These are phyloP conservation scores for Dissophora globulifera DNA, from an alignment of 192 early-diverging fungal species.

Conservation along the genomic window DNA sequence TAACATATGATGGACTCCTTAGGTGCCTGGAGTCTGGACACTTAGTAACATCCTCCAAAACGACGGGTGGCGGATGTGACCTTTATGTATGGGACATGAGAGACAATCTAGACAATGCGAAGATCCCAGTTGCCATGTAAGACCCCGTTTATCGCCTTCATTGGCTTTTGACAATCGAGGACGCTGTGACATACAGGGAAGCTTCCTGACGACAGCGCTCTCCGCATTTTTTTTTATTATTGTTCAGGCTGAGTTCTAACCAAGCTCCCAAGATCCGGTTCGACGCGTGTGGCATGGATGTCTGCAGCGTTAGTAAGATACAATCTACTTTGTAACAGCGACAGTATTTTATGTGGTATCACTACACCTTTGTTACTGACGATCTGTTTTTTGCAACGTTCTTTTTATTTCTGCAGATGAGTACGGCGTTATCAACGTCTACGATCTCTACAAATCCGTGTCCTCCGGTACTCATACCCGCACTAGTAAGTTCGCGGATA, in stretches of 20 bases:
- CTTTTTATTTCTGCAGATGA: background rate
- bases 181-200: too few species aligned
- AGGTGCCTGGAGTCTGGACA: constrained; percentile 45
- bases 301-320: constrained; percentile 32
- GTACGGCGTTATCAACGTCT: constrained; percentile 7
- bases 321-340: too few species aligned
- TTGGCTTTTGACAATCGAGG: too few species aligned
- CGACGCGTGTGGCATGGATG: constrained; percentile 23
- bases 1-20: background rate
- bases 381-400: background rate
- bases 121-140: constrained; percentile 18
- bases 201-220: too few species aligned
- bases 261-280: constrained; percentile 8
- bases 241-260: background rate
- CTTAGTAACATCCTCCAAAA: constrained; percentile 22
- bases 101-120: constrained; percentile 1
- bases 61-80: background rate
- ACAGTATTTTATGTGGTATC: too few species aligned
- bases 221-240: too few species aligned
- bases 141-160: background rate
- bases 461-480: background rate
- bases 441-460: constrained; percentile 18
- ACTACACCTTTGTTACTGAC: background rate
- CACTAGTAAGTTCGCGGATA: constrained; percentile 7
- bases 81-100: constrained; percentile 42